Conservation (phyloP, 306 rosid species). For the Lathyrus sativus region DNA sequence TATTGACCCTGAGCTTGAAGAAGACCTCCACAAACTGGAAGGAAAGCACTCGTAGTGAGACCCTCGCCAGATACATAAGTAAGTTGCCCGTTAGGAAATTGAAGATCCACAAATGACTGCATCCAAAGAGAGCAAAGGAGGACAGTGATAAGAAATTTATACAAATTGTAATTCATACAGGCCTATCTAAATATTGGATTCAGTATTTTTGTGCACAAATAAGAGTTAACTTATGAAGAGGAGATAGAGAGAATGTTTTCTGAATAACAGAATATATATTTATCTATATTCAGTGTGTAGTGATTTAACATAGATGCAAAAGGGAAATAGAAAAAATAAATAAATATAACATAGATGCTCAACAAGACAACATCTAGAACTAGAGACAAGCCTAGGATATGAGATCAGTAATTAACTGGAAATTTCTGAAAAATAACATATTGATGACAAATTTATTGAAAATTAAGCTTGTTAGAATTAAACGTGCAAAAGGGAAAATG, state of each 20-base stretch:
- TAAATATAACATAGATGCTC: neutral
- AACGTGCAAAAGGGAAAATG: neutral
- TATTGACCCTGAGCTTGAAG: constrained; percentile 98
- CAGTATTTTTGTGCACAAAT: constrained; percentile 1
- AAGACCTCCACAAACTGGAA: constrained; percentile 90
- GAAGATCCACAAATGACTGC: constrained; percentile 97
- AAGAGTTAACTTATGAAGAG: neutral
- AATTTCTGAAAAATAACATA: neutral
- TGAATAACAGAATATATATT: constrained; percentile 2
- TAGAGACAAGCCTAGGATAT: neutral
- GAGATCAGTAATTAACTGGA: neutral
- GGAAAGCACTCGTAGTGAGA: constrained; percentile 80
- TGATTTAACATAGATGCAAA: neutral
- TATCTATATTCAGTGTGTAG: neutral
- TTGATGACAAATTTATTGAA: neutral
- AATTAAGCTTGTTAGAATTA: neutral
- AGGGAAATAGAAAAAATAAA: neutral
- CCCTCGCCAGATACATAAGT: constrained; percentile 97
- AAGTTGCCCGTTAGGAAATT: constrained; percentile 94
- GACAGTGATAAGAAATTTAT: constrained; percentile 18
- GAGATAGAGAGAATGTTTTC: neutral
- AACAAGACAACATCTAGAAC: neutral
- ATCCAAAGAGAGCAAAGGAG: constrained; percentile 8
- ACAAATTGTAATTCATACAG: neutral
- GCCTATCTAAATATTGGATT: neutral